These are phyloP conservation scores for Trypanosoma rangeli DNA, from an alignment of 208 protist species.

Conservation along the genomic window DNA sequence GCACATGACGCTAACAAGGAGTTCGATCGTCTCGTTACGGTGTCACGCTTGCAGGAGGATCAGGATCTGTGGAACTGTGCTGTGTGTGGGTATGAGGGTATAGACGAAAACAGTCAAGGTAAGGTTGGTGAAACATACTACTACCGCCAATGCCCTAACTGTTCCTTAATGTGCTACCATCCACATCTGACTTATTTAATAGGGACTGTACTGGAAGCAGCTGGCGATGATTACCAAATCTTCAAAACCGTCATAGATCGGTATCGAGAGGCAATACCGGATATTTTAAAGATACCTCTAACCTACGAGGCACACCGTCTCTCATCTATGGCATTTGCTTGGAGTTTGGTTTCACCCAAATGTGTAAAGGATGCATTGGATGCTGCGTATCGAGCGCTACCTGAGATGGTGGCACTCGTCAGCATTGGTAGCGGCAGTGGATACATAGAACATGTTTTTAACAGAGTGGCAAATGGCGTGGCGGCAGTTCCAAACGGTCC, in stretches of 20 bases:
- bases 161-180: slow-evolving; percentile 81
- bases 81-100: slow-evolving; percentile 68
- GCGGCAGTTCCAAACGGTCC: slow-evolving; percentile 26
- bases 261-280: slow-evolving; percentile 60
- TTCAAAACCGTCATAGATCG: slow-evolving; percentile 81
- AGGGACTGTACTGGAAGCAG: slow-evolving; percentile 46
- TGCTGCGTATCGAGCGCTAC: slow-evolving; percentile 43
- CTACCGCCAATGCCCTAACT: slow-evolving; percentile 75
- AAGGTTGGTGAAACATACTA: slow-evolving; percentile 69
- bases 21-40: slow-evolving; percentile 50
- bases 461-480: slow-evolving; percentile 75
- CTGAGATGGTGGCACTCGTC: slow-evolving; percentile 58
- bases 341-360: slow-evolving; percentile 77
- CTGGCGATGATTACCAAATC: slow-evolving; percentile 84
- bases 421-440: slow-evolving; percentile 82
- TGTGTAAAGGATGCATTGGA: slow-evolving; percentile 74
- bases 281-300: slow-evolving; percentile 81
- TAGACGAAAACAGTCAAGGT: slow-evolving; percentile 52
- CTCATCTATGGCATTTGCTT: slow-evolving; percentile 74
- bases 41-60: slow-evolving; percentile 39
- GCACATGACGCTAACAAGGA: slow-evolving; percentile 43
- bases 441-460: slow-evolving; percentile 90
- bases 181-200: slow-evolving; percentile 84
- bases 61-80: slow-evolving; percentile 65
- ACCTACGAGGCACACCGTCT: slow-evolving; percentile 85